Evolutionary conservation across 331 rosid species (phyloP).

Genomic region (Malus hybrid): DNA sequence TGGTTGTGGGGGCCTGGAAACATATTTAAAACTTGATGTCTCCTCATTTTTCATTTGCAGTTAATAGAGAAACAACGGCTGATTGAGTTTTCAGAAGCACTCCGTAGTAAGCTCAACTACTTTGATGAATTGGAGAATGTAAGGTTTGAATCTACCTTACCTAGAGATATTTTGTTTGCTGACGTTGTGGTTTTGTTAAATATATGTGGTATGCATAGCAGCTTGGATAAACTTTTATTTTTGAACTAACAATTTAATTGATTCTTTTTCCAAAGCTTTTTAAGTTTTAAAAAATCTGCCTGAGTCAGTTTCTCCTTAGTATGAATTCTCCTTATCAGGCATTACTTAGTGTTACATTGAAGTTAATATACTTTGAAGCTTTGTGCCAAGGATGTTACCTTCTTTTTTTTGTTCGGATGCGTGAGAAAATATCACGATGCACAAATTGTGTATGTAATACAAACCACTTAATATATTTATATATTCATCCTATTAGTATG

Average conservation of each 20-base stretch:
- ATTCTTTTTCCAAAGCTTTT: background rate
- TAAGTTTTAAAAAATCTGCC: background rate
- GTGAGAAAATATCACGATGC: background rate
- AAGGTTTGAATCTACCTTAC: conserved; percentile 80
- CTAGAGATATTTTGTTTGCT: conserved; percentile 7
- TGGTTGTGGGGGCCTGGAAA: background rate
- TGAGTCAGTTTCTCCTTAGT: background rate
- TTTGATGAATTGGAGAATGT: conserved; percentile 99
- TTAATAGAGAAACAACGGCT: conserved; percentile 85
- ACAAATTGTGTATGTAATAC: background rate
- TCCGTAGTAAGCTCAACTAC: conserved; percentile 91
- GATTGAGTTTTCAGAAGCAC: conserved; percentile 86
- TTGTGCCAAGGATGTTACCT: background rate
- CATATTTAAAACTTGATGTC: background rate
- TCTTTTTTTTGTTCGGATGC: background rate
- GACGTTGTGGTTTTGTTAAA: background rate
- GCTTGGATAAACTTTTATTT: background rate
- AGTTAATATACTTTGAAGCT: background rate
- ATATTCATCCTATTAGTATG: background rate
- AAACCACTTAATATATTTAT: background rate
- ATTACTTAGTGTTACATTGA: background rate
- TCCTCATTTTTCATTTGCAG: conserved; percentile 31
- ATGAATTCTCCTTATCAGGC: background rate
- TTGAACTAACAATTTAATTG: background rate
- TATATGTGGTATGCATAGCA: background rate